These are phyloP conservation scores for Tillandsia fasciculata DNA, from an alignment of 176 grass and related monocot genomes.

Conservation along the genomic window DNA sequence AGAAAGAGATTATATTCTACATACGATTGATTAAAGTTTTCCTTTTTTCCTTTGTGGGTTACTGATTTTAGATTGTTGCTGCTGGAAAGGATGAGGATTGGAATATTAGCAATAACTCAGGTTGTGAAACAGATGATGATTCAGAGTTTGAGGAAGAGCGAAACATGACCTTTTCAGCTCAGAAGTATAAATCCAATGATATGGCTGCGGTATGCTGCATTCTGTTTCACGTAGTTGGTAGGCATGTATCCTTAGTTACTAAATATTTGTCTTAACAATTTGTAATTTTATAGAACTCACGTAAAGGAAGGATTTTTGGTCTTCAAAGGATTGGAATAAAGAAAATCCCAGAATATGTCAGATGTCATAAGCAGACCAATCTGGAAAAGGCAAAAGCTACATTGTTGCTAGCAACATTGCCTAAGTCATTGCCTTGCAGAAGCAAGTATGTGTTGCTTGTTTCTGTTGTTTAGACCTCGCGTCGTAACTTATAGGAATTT, in stretches of 20 bases:
- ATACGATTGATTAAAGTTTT: slow-evolving; percentile 1
- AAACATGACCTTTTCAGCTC: slow-evolving; percentile 15
- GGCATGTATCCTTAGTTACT: not conserved
- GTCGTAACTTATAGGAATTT: not conserved
- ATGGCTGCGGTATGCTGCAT: slow-evolving; percentile 49
- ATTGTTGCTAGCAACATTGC: slow-evolving; percentile 75
- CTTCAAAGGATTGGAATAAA: slow-evolving; percentile 71
- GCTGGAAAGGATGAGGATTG: slow-evolving; percentile 39
- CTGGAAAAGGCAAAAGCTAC: slow-evolving; percentile 88
- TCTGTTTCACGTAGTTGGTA: slow-evolving; percentile 1
- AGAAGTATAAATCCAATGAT: slow-evolving; percentile 32
- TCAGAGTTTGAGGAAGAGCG: slow-evolving; percentile 56
- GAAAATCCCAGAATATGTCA: slow-evolving; percentile 66
- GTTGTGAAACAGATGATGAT: slow-evolving; percentile 45
- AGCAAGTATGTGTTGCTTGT: slow-evolving; percentile 53
- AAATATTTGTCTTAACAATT: slow-evolving; percentile 20
- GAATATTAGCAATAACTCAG: slow-evolving; percentile 38
- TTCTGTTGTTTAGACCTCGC: slow-evolving; percentile 9
- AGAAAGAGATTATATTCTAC: not conserved
- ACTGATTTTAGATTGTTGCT: slow-evolving; percentile 38
- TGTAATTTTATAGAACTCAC: slow-evolving; percentile 45
- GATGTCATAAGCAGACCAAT: slow-evolving; percentile 56
- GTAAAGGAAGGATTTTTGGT: slow-evolving; percentile 71
- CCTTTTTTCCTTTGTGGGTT: not conserved
- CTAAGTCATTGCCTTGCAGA: slow-evolving; percentile 86